Evolutionary conservation across 495 filamentous ascomycete species (phyloP), one percentile per base, ranked within the genome.

Genomic region (Xylaria scruposa): DNA sequence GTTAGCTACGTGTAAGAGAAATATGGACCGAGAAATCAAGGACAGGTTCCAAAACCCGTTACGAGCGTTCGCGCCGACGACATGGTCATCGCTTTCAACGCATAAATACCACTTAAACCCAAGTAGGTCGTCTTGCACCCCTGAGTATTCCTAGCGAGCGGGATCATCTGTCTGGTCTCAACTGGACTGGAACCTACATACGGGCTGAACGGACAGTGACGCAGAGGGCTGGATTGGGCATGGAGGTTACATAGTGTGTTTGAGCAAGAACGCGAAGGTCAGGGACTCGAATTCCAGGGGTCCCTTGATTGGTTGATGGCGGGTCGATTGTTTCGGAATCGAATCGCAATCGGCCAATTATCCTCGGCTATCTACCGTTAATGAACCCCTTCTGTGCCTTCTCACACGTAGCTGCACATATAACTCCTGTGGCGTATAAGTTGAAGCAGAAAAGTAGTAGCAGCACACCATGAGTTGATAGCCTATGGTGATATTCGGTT

Each of bases 1-100:
- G 26, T 51, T 13, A 44, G 26, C 4, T 36, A 63, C 59, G 44
- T 70, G 54, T 61, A 38, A 61, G 54, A 70, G 67, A 70, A 60
- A 40, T 53, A 60, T 58, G 51, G 49, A 47, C 31, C 38, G 17
- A 24, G 38, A 58, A 33, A 60, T 61, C 67, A 46, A 60, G 42
- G 67, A 61, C 42, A 61, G 42, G 54, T 13, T 38, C 53, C 10
- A 69, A 69, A 69, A 31, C 29, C 38, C 42, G 42, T 38, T 42
- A 46, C 54, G 29, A 26, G 29, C 15, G 54, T 61, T 69, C 38
- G 62, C 24, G 67, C 1, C 53, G 67, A 46, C 21, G 36, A 58
- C 49, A 68, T 42, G 47, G 51, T 38, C 31, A 19, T 53, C 17
- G 21, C 21, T 51, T 42, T 47, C 46, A 24, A 68, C 42, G 31